Conservation (phyloP, 306 rosid genomes). For the Phaseolus lunatus region DNA sequence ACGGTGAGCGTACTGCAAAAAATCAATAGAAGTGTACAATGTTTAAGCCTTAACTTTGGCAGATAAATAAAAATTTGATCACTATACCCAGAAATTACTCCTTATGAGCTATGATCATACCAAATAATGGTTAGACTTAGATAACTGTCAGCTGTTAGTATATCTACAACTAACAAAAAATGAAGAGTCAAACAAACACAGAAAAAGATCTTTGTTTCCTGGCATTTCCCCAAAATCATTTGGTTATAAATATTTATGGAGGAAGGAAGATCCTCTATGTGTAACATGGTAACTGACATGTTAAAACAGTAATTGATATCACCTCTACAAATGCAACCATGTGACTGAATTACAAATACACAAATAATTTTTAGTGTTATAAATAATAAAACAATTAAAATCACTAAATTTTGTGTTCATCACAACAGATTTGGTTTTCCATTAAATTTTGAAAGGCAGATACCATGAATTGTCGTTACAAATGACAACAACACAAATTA, state of each 20-base stretch:
- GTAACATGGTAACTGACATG: not conserved
- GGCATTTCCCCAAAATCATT: slow-evolving; percentile 32
- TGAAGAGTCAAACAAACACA: slow-evolving; percentile 17
- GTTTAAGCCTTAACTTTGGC: slow-evolving; percentile 31
- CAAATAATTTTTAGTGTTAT: not conserved
- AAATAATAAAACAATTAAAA: not conserved
- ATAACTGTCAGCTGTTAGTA: not conserved
- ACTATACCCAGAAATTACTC: slow-evolving; percentile 12
- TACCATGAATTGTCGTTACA: slow-evolving; percentile 14
- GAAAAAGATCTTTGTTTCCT: slow-evolving; percentile 23
- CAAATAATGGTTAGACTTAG: slow-evolving; percentile 21
- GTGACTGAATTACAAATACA: not conserved
- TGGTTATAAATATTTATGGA: not conserved
- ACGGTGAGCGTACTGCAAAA: slow-evolving; percentile 93
- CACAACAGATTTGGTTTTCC: slow-evolving; percentile 27
- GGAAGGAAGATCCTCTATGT: not conserved
- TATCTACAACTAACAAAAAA: slow-evolving; percentile 7
- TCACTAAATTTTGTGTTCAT: slow-evolving; percentile 2
- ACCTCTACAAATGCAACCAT: slow-evolving; percentile 20
- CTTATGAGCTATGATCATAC: slow-evolving; percentile 4
- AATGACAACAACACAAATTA: not conserved
- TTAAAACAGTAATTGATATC: slow-evolving; percentile 18
- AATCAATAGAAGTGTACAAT: not conserved
- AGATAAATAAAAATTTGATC: slow-evolving; percentile 18
- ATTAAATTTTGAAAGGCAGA: slow-evolving; percentile 9